Evolutionary conservation across 176 grass and related monocot genomes (phyloP).

Genomic region (Canna indica): DNA sequence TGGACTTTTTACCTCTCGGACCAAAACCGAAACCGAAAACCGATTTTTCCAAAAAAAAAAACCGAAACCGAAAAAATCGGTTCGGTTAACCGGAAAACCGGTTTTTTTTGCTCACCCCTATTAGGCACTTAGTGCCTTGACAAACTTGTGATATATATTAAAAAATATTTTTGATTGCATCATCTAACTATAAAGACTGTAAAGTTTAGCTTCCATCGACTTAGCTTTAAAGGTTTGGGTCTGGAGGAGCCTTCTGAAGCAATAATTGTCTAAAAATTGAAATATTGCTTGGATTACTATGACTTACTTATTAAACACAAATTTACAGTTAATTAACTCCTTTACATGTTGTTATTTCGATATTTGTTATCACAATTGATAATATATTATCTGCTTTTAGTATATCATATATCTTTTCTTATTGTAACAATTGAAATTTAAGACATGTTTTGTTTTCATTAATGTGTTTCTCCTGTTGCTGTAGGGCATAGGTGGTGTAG

Average conservation of each 20-base stretch:
- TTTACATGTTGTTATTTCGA: background rate
- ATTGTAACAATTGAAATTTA: background rate
- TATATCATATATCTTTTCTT: no score
- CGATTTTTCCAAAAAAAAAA: no score
- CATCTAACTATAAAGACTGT: background rate
- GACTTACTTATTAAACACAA: no score
- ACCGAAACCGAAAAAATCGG: no score
- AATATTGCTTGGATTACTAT: background rate
- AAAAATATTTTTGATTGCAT: background rate
- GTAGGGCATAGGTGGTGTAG: constrained; percentile 94
- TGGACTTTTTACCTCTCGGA: no score
- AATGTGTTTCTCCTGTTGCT: constrained; percentile 8
- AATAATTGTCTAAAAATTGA: background rate
- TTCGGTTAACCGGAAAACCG: no score
- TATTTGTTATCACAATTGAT: background rate
- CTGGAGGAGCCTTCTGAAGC: background rate
- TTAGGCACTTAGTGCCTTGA: no score
- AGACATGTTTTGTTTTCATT: background rate
- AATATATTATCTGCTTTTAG: background rate
- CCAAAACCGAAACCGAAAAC: no score
- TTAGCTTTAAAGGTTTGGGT: background rate
- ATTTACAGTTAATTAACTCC: background rate
- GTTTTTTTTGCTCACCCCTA: no score
- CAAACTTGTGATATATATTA: no score
- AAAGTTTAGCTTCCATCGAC: background rate